Conservation (phyloP, 305 asterid species). For the Caryopteris hybrid region DNA sequence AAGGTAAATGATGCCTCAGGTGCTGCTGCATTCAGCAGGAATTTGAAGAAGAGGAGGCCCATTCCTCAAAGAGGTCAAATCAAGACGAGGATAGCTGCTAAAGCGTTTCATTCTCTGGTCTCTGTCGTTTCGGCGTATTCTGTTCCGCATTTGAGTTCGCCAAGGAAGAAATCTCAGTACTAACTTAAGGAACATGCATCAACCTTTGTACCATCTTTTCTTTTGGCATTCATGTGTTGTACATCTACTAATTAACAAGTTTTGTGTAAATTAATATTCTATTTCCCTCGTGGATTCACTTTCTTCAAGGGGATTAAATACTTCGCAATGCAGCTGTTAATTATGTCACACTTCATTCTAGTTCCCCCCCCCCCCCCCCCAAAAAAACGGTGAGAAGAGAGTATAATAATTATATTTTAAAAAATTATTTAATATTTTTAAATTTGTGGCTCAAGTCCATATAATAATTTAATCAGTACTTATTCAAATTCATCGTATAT, state of each 20-base stretch:
- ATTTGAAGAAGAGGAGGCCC: constrained; percentile 12
- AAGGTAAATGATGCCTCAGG: constrained; percentile 15
- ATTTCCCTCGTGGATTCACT: neutral
- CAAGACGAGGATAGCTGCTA: constrained; percentile 48
- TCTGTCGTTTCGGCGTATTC: constrained; percentile 29
- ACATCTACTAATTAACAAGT: neutral
- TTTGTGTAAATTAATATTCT: neutral
- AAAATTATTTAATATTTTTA: too few relatives aligned
- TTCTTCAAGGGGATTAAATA: neutral
- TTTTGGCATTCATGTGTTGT: neutral
- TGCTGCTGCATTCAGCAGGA: constrained; percentile 24
- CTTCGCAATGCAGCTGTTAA: neutral
- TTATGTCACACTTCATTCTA: too few relatives aligned
- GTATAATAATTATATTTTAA: too few relatives aligned
- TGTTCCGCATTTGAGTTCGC: constrained; percentile 11
- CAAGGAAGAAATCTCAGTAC: constrained; percentile 23
- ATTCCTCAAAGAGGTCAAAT: constrained; percentile 52
- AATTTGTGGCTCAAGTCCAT: too few relatives aligned
- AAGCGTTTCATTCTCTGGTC: constrained; percentile 37
- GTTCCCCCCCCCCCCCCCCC: too few relatives aligned
- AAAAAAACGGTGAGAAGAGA: too few relatives aligned
- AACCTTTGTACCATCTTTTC: too few relatives aligned
- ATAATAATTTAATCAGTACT: too few relatives aligned
- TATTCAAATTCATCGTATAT: too few relatives aligned
- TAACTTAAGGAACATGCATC: neutral